Evolutionary conservation across 768 basidiomycete genomes (phyloP).

Genomic region (Tricholoma saponaceum): DNA sequence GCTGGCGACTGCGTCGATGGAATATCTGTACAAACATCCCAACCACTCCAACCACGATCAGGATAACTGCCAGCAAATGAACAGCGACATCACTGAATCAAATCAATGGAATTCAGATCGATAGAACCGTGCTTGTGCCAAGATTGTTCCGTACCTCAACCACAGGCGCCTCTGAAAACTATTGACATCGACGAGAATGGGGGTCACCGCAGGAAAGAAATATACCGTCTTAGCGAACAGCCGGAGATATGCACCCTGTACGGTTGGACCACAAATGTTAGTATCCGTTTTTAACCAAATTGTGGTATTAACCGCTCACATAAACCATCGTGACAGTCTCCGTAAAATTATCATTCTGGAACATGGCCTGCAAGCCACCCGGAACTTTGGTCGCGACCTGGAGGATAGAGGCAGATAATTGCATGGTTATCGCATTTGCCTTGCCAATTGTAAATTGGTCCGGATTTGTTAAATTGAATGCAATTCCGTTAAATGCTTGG

Average conservation of each 20-base stretch:
- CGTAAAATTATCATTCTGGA: conserved; percentile 33
- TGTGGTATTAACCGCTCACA: conserved; percentile 30
- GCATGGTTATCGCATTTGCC: conserved; percentile 40
- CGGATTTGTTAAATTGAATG: conserved; percentile 38
- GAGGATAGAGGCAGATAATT: conserved; percentile 49
- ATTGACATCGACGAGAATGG: conserved; percentile 36
- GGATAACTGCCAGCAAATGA: conserved; percentile 36
- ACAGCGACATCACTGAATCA: conserved; percentile 34
- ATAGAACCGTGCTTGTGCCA: not conserved
- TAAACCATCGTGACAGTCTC: conserved; percentile 40
- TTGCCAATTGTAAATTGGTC: conserved; percentile 37
- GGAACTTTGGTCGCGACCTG: conserved; percentile 39
- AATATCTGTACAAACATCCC: conserved; percentile 41
- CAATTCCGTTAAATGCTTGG: conserved; percentile 50
- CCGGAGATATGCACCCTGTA: conserved; percentile 42
- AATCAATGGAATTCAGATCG: not conserved
- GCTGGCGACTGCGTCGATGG: conserved; percentile 40
- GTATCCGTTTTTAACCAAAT: not conserved
- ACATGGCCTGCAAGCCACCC: conserved; percentile 34
- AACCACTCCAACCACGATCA: conserved; percentile 41
- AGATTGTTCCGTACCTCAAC: conserved; percentile 33
- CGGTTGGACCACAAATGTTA: not conserved
- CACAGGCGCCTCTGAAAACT: conserved; percentile 44
- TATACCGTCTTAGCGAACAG: conserved; percentile 50
- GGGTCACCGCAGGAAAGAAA: conserved; percentile 34